These are phyloP conservation scores for Leccinum sublutescens DNA, from an alignment of 768 basidiomycete species.

Conservation along the genomic window DNA sequence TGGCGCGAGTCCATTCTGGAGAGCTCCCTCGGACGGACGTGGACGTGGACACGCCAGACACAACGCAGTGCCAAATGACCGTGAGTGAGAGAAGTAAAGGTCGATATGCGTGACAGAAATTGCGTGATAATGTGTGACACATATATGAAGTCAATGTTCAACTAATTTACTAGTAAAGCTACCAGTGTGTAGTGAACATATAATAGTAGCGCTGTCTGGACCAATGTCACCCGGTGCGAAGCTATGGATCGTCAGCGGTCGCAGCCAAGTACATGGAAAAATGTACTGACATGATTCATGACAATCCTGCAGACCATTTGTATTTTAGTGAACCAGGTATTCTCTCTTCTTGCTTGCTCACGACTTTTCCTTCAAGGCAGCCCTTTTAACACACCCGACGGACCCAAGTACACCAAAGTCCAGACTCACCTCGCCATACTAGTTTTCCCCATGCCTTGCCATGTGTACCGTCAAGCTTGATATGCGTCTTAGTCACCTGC, in stretches of 20 bases:
- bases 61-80: not conserved
- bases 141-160: not conserved
- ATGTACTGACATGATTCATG: constrained; percentile 8
- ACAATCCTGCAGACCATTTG: constrained; percentile 57
- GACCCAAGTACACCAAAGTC: not conserved
- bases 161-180: not conserved
- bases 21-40: not conserved
- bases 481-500: constrained; percentile 66
- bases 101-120: constrained; percentile 14
- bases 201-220: not conserved
- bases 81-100: not conserved
- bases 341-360: constrained; percentile 57
- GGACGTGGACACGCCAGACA: not conserved
- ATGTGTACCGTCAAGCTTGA: constrained; percentile 72
- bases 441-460: constrained; percentile 84
- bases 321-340: constrained; percentile 78
- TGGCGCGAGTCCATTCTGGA: constrained; percentile 56
- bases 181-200: too few relatives aligned
- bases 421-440: constrained; percentile 69
- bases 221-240: too few relatives aligned
- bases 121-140: not conserved
- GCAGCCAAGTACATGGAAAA: not conserved
- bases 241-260: not conserved
- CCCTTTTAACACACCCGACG: constrained; percentile 12
- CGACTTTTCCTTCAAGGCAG: constrained; percentile 47